Evolutionary conservation across 306 rosid genomes (phyloP), one percentile per base, ranked within the genome.

Genomic region (Arachis hypogaea): DNA sequence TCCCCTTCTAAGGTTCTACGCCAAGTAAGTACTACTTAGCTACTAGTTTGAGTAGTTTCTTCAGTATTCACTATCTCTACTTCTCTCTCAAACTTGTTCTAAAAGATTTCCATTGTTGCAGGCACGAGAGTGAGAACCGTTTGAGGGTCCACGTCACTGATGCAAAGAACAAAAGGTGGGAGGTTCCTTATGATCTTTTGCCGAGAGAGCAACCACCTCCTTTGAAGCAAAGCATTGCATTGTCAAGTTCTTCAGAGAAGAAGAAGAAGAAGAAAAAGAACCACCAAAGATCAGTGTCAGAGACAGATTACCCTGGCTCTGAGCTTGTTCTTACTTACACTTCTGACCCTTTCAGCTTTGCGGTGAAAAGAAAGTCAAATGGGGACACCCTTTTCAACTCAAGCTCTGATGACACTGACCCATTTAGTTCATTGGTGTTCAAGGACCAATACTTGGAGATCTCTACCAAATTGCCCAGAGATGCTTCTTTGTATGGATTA

Each of bases 381-480:
- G 96, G 93, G 10, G 88, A 91, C 56, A 76, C 87, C 41, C 89
- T 91, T 6, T 93, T 93, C 83, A 79, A 93, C 72, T 64, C 93
- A 0, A 86, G 76, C 71, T 82, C 84, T 7, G 75, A 64, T 3
- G 74, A 81, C 1, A 82, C 88, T 1, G 88, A 80, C 77, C 83
- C 89, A 10, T 88, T 80, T 72, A 78, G 85, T 2, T 46, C 73
- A 36, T 2, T 93, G 83, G 93, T 91, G n/a, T 89, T 91, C 63
- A 93, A 93, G 77, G 98, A 93, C 75, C 96, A 93, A 72, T 89
- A 93, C 72, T 81, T 93, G 2, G 97, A 93, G 82, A 89, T 93
- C 64, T 89, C 97, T 5, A 91, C 96, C 10, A 75, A 82, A 22
- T 60, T 93, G 51, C 96, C 98, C 5, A 73, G 79, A 72, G 84